Evolutionary conservation across 495 filamentous ascomycete genomes (phyloP), one percentile per base, ranked within the genome.

Genomic region (Terfezia boudieri): DNA sequence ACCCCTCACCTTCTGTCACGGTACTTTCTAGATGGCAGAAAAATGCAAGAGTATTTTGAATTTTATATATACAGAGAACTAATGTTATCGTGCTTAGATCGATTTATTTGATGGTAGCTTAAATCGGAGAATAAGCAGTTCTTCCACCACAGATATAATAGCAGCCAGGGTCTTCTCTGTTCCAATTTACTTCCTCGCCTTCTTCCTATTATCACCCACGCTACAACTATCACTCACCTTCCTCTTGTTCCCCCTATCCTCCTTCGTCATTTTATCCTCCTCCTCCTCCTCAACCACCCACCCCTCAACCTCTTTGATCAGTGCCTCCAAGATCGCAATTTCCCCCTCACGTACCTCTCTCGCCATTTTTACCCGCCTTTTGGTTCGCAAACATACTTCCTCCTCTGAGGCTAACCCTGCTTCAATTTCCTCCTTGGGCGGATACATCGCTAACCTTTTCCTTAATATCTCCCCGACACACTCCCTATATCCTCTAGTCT

Each of bases 191-290:
- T 59, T 68, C 51, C 81, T 69, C 23, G 63, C 59, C 36, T 56
- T 58, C 43, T 71, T 36, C n/a, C 57, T 62, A 32, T 50, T 32
- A 88, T 60, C 3, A 84, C 52, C 41, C 68, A 60, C 32, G 72
- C 62, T 57, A 93, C 87, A 22, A 84, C 72, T 17, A 71, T 69
- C 57, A 62, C 93, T 93, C 54, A 79, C 67, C 5, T 60, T 51
- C n/a, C 63, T 57, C 46, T 69, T 60, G 9, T 59, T 52, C 43
- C 56, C 56, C 11, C 75, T 35, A 5, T 73, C 53, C 8, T 53
- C 37, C 23, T 50, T 51, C 23, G 71, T 57, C 38, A 59, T 48
- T 26, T 62, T 65, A 41, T 70, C 69, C 3, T 71, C 63, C 36
- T 68, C 59, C 0, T 68, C 16, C 78, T 66, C 32, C 68, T 71